Conservation (phyloP, 805 yeast genomes). For the Ogataea henricii region DNA sequence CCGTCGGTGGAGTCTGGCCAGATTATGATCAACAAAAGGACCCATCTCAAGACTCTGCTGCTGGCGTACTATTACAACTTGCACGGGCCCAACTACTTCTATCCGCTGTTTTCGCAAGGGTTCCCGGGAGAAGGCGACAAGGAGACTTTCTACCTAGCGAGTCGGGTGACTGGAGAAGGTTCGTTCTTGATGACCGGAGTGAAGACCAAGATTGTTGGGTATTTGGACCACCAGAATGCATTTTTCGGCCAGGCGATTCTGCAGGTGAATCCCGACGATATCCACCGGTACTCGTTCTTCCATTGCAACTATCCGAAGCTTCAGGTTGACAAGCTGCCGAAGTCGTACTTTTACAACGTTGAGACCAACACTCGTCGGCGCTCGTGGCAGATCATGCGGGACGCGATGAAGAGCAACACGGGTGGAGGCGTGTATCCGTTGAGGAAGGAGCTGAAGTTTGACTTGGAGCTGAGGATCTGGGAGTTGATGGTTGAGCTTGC, state of each 20-base stretch:
- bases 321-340: conserved; percentile 22
- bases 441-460: conserved; percentile 23
- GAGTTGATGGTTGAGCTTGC: conserved; percentile 24
- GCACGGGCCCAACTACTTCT: conserved; percentile 66
- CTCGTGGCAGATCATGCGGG: conserved; percentile 31
- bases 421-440: conserved; percentile 22
- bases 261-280: conserved; percentile 32
- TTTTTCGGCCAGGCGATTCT: conserved; percentile 36
- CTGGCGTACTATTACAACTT: conserved; percentile 66
- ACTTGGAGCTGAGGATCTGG: conserved; percentile 34
- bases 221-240: conserved; percentile 24
- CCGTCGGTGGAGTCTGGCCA: conserved; percentile 75
- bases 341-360: conserved; percentile 22
- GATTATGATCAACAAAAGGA: conserved; percentile 58
- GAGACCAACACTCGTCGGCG: conserved; percentile 23
- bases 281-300: conserved; percentile 28
- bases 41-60: conserved; percentile 59
- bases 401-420: conserved; percentile 33
- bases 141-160: conserved; percentile 74
- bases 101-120: conserved; percentile 70
- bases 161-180: conserved; percentile 42
- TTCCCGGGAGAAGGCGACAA: conserved; percentile 81
- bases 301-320: conserved; percentile 37
- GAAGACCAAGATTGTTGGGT: conserved; percentile 35
- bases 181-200: conserved; percentile 31